phyloP scores from a whole-genome alignment of 2,329 filamentous ascomycete genomes.

The Penicillium oxalicum region DNA sequence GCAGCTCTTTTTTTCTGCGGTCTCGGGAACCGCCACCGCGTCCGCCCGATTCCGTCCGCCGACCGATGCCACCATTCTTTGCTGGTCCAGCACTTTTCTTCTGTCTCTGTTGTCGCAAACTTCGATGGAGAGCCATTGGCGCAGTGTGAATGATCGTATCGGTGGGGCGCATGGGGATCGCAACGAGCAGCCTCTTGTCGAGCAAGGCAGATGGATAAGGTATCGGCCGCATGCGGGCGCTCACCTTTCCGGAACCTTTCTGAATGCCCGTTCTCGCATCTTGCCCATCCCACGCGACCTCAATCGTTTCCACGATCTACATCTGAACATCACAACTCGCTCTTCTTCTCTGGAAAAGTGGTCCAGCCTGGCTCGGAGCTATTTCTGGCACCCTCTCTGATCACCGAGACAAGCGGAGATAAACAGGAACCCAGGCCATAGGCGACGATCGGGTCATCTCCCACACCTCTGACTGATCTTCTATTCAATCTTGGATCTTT shows the following conservation, averaged over 20 bases:
- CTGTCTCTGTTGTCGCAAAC: too few relatives aligned
- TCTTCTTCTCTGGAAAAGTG: too few relatives aligned
- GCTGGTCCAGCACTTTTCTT: too few relatives aligned
- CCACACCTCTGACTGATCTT: neutral
- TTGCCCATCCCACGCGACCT: too few relatives aligned
- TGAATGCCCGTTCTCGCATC: neutral
- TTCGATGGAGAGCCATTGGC: neutral
- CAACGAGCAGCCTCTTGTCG: too few relatives aligned
- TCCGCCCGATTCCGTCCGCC: constrained; percentile 13
- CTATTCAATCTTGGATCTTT: neutral
- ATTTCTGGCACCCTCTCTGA: constrained; percentile 4
- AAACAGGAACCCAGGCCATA: too few relatives aligned
- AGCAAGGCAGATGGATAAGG: constrained; percentile 6
- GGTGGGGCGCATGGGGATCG: too few relatives aligned
- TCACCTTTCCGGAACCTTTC: neutral
- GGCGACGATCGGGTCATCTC: neutral
- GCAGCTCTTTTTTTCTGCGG: too few relatives aligned
- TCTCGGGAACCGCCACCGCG: neutral
- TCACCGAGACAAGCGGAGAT: neutral
- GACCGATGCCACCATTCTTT: neutral
- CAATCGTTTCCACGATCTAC: too few relatives aligned
- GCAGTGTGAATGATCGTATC: too few relatives aligned
- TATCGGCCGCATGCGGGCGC: constrained; percentile 15
- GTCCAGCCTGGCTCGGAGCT: neutral
- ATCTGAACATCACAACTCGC: too few relatives aligned